phyloP scores from a whole-genome alignment of 768 basidiomycete genomes.

The Mycena latifolia region DNA sequence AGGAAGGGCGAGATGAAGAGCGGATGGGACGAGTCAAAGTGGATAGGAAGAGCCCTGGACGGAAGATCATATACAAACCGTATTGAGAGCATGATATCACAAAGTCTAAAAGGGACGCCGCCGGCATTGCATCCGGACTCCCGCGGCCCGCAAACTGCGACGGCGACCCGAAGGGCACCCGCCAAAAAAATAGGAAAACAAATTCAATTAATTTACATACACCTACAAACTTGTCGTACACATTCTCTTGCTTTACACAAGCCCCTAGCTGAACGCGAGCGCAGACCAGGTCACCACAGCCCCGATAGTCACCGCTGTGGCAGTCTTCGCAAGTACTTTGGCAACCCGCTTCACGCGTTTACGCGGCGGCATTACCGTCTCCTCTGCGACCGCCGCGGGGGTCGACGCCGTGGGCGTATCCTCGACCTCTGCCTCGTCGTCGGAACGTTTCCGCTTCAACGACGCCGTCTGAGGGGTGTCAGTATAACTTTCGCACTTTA shows the following conservation, averaged over 20 bases:
- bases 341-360: slow-evolving; percentile 64
- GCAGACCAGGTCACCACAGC: slow-evolving; percentile 82
- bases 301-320: slow-evolving; percentile 72
- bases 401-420: slow-evolving; percentile 43
- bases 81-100: slow-evolving; percentile 13
- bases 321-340: slow-evolving; percentile 64
- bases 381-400: slow-evolving; percentile 26
- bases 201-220: slow-evolving; percentile 29
- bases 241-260: slow-evolving; percentile 6
- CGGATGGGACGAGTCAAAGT: background rate
- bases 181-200: background rate
- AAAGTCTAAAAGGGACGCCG: slow-evolving; percentile 15
- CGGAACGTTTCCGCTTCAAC: slow-evolving; percentile 74
- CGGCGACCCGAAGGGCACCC: slow-evolving; percentile 6
- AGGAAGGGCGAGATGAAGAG: slow-evolving; percentile 1
- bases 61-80: background rate
- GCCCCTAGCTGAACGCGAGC: slow-evolving; percentile 67
- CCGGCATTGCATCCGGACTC: background rate
- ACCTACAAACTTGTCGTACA: slow-evolving; percentile 8
- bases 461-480: slow-evolving; percentile 48
- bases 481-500: slow-evolving; percentile 18
- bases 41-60: slow-evolving; percentile 4
- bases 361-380: slow-evolving; percentile 39
- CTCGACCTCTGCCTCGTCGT: slow-evolving; percentile 56
- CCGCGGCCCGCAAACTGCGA: background rate